Conservation (phyloP, 2,329 filamentous ascomycete genomes). For the Aspergillus melleus region DNA sequence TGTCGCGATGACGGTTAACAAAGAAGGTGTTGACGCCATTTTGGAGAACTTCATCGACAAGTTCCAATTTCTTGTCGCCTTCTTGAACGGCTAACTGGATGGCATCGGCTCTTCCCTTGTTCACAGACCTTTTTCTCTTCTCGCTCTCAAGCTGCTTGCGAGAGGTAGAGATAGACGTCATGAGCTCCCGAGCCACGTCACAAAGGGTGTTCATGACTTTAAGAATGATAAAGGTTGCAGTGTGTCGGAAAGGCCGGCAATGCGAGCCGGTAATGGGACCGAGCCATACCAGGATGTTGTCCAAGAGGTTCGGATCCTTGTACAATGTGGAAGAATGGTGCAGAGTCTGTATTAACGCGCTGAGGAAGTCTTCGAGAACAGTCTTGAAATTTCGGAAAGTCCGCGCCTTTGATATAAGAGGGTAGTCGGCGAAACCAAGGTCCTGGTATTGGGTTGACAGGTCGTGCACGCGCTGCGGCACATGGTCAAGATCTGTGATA, state of each 20-base stretch:
- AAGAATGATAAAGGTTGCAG: conserved; percentile 80
- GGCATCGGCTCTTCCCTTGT: conserved; percentile 74
- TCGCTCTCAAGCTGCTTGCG: conserved; percentile 79
- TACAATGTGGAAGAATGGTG: conserved; percentile 83
- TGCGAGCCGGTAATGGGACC: conserved; percentile 85
- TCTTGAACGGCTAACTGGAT: conserved; percentile 72
- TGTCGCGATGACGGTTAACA: conserved; percentile 91
- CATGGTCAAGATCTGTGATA: conserved; percentile 86
- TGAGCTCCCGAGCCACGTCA: conserved; percentile 68
- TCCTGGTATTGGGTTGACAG: conserved; percentile 86
- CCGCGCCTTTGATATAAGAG: conserved; percentile 79
- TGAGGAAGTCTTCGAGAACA: conserved; percentile 75
- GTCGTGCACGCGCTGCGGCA: conserved; percentile 73
- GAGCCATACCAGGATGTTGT: conserved; percentile 88
- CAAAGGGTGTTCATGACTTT: conserved; percentile 78
- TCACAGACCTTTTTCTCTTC: conserved; percentile 68
- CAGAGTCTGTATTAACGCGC: conserved; percentile 71
- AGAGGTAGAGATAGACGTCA: conserved; percentile 70
- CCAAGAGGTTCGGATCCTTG: conserved; percentile 71
- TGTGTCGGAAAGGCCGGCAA: conserved; percentile 89
- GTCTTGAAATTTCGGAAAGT: conserved; percentile 75
- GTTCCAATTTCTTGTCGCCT: conserved; percentile 67
- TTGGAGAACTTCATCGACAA: conserved; percentile 70
- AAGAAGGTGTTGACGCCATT: conserved; percentile 93
- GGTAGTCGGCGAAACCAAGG: conserved; percentile 85